Conservation (phyloP, 1,284 basidiomycete species). For the Ceratorhiza oryzae-sativae region DNA sequence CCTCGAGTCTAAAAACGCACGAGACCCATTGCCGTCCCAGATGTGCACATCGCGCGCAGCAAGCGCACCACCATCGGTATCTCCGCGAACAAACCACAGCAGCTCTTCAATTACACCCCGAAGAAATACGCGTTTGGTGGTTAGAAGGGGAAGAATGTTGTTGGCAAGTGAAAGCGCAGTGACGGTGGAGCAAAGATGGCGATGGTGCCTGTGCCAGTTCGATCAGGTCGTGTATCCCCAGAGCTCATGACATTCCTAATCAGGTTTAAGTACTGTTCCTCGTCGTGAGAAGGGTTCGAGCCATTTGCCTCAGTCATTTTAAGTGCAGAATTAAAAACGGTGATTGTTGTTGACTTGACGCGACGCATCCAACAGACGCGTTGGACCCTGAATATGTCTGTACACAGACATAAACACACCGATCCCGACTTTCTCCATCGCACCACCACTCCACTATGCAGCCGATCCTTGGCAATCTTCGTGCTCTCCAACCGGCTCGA, state of each 20-base stretch:
- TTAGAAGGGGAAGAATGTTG: constrained; percentile 83
- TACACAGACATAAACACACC: not conserved
- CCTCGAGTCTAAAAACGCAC: constrained; percentile 83
- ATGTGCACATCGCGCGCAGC: constrained; percentile 90
- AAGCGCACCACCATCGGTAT: constrained; percentile 82
- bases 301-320: constrained; percentile 14
- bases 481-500: not conserved
- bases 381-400: not conserved
- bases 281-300: constrained; percentile 58
- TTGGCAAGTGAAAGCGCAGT: constrained; percentile 84
- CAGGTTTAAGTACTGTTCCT: constrained; percentile 85
- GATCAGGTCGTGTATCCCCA: constrained; percentile 82
- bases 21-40: constrained; percentile 96
- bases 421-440: constrained; percentile 7
- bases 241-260: constrained; percentile 75
- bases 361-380: not conserved
- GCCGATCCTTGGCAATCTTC: not conserved
- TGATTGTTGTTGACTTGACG: constrained; percentile 36
- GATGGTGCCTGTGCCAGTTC: constrained; percentile 91
- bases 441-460: constrained; percentile 13
- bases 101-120: constrained; percentile 94
- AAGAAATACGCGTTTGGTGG: constrained; percentile 93
- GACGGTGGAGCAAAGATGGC: constrained; percentile 89
- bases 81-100: constrained; percentile 92
- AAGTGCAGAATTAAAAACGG: not conserved